Evolutionary conservation across 2,329 filamentous ascomycete genomes (phyloP).

Genomic region (Cercospora sesami): DNA sequence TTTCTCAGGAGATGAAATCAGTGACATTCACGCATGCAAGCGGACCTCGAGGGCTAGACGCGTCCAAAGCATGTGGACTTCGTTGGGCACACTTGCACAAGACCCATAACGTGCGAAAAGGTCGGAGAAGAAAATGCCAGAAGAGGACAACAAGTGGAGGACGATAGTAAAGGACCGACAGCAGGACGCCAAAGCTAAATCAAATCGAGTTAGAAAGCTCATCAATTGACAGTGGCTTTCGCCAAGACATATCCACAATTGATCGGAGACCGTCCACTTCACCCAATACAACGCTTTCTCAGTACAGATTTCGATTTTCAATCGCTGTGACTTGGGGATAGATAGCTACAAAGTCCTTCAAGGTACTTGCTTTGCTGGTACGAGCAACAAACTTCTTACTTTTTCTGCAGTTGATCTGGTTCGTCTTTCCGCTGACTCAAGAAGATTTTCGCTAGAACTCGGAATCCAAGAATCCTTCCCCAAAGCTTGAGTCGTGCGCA

Average conservation of each 20-base stretch:
- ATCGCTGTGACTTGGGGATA: neutral
- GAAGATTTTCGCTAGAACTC: neutral
- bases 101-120: neutral
- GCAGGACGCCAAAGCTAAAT: neutral
- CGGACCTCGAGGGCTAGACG: neutral
- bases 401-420: neutral
- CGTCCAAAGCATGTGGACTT: neutral
- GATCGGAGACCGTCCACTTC: conserved; percentile 2
- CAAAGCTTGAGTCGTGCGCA: neutral
- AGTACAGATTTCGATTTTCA: neutral
- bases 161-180: neutral
- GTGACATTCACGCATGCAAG: neutral
- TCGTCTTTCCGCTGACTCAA: neutral
- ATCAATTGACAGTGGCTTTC: neutral
- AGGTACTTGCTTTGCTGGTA: neutral
- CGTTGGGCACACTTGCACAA: neutral
- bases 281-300: neutral
- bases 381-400: neutral
- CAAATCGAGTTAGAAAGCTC: neutral
- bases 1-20: neutral
- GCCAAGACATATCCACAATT: conserved; percentile 4
- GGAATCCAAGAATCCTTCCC: neutral
- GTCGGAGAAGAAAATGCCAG: neutral
- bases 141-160: neutral
- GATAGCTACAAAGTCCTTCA: neutral